Evolutionary conservation across 306 rosid genomes (phyloP).

Genomic region (Glycine tomentella): DNA sequence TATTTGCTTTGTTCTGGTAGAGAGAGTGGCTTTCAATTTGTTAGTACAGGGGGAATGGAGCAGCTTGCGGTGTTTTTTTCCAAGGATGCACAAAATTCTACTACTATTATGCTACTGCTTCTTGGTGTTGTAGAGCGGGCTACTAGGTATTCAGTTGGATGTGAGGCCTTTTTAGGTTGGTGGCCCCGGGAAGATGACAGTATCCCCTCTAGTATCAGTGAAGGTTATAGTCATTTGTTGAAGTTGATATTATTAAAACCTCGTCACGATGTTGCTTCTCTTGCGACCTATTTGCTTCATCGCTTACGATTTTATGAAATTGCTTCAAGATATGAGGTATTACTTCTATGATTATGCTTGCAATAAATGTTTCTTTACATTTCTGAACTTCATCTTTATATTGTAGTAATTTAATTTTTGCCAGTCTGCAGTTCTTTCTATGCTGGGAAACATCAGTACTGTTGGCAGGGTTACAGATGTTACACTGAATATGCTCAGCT

Average conservation of each 20-base stretch:
- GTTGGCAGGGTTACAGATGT: slow-evolving; percentile 70
- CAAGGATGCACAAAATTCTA: slow-evolving; percentile 63
- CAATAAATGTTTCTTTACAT: slow-evolving; percentile 15
- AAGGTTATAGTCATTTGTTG: slow-evolving; percentile 83
- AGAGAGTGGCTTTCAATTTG: slow-evolving; percentile 90
- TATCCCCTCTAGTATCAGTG: slow-evolving; percentile 74
- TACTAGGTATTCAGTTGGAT: slow-evolving; percentile 84
- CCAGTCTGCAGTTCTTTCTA: slow-evolving; percentile 90
- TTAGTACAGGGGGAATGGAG: slow-evolving; percentile 90
- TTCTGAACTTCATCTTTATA: slow-evolving; percentile 43
- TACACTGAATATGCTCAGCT: slow-evolving; percentile 74
- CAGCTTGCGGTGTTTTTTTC: slow-evolving; percentile 65
- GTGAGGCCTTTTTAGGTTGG: slow-evolving; percentile 98
- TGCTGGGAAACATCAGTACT: slow-evolving; percentile 71
- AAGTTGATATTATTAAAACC: slow-evolving; percentile 85
- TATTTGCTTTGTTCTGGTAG: slow-evolving; percentile 89
- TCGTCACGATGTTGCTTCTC: slow-evolving; percentile 89
- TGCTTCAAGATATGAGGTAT: slow-evolving; percentile 92
- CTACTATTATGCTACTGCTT: slow-evolving; percentile 70
- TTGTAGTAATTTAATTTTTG: slow-evolving; percentile 55
- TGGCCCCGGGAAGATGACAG: slow-evolving; percentile 94
- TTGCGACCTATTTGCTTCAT: slow-evolving; percentile 82
- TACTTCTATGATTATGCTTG: slow-evolving; percentile 42
- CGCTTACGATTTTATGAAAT: slow-evolving; percentile 92
- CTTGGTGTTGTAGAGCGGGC: slow-evolving; percentile 93